Percentiles rank a stretch among this genome's conserved stretches.
Evolutionary conservation across 164 flowering plant genomes (phyloP).

Genomic region (Brasenia schreberi): DNA sequence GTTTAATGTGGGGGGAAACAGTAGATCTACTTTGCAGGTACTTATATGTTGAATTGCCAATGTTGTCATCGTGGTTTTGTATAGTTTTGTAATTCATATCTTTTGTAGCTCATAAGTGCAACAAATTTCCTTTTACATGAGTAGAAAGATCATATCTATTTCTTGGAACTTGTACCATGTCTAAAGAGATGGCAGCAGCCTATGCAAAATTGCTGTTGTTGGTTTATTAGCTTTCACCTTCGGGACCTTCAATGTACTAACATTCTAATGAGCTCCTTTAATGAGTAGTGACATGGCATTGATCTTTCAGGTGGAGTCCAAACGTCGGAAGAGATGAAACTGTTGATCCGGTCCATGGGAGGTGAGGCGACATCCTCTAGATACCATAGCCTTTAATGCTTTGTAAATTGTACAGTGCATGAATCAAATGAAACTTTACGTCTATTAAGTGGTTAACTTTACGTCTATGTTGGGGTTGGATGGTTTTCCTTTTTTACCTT

Average conservation of each 20-base stretch:
- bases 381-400: slow-evolving; percentile 13
- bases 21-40: too few relatives aligned
- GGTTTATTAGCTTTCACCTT: background rate
- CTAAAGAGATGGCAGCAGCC: background rate
- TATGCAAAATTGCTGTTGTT: background rate
- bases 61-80: too few relatives aligned
- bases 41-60: too few relatives aligned
- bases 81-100: too few relatives aligned
- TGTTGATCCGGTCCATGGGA: background rate
- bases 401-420: slow-evolving; percentile 46
- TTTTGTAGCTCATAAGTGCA: too few relatives aligned
- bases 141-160: background rate
- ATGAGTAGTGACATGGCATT: background rate
- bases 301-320: slow-evolving; percentile 31
- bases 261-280: background rate
- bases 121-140: background rate
- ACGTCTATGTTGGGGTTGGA: slow-evolving; percentile 4
- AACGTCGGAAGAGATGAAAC: slow-evolving; percentile 37
- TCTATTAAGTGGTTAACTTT: slow-evolving; percentile 8
- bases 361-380: slow-evolving; percentile 9
- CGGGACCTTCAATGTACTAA: background rate
- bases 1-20: too few relatives aligned
- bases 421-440: slow-evolving; percentile 13
- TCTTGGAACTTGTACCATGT: background rate
- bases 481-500: background rate